Base-by-base conservation (phyloP, 495 filamentous ascomycete species). In the Lasiosphaeria ovina region DNA sequence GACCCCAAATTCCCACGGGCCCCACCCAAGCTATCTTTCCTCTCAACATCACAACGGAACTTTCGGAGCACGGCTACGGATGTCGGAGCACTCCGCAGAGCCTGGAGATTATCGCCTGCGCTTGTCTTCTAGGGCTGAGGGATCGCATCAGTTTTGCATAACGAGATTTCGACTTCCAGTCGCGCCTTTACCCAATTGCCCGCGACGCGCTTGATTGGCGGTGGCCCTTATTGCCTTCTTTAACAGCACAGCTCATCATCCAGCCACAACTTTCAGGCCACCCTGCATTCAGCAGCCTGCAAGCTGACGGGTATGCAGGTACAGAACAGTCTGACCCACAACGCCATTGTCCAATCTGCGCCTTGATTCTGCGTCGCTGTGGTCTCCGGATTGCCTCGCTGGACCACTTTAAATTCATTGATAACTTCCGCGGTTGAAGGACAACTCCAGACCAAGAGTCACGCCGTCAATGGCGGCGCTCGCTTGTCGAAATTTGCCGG, bases 401-500 rank as follows among this genome's bases (percentile, higher is more conserved):
- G 47, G 6, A 6, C 12, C 12, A 7, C 16, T 24, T 24, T 2
- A 24, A 24, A 24, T 24, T 24, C 24, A 2, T 9, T 45, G 10
- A 45, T 45, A 45, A 9, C 40, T n/a, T 24, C 24, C 24, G 24
- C 24, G 24, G 24, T 24, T 24, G 24, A 24, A 24, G 24, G 40
- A 2, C 40, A 45, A 45, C 40, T 45, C 1, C 40, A 45, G 40
- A 2, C 40, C n/a, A 45, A 45, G 40, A 45, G 40, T n/a, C n/a
- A 3, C n/a, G 40, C 35, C 32, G 32, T 58, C 45, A 36, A 62
- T 51, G 51, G 51, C 24, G 24, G 24, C 24, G 44, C 58, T 67
- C 59, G 62, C 58, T 54, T 60, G 38, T 57, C 56, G 50, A 57
- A 32, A 59, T 59, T 24, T 55, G 51, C 38, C 62, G 57, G 47